phyloP scores from a whole-genome alignment of 192 early-diverging fungal genomes.

The Bifiguratus adelaidae region DNA sequence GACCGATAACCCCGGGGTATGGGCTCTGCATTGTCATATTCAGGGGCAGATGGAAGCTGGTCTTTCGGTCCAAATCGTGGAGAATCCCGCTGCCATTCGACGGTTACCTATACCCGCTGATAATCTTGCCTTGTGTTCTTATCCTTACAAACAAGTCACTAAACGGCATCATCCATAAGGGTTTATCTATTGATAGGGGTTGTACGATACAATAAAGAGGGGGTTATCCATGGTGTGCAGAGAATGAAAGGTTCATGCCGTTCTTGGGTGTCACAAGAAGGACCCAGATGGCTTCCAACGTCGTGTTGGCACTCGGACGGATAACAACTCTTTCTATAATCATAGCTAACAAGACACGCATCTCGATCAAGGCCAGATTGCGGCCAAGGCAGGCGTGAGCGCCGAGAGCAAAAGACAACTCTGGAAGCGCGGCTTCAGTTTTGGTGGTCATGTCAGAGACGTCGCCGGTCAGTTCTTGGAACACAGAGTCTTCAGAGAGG shows the following conservation, averaged over 20 bases:
- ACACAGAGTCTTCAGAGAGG: not conserved
- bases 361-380: constrained; percentile 33
- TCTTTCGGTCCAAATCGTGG: constrained; percentile 19
- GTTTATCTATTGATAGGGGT: no score
- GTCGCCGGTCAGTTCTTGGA: no score
- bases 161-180: no score
- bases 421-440: not conserved
- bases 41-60: constrained; percentile 29
- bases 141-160: not conserved
- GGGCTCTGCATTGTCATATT: constrained; percentile 22
- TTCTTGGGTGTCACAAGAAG: no score
- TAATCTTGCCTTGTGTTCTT: constrained; percentile 1
- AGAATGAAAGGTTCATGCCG: no score
- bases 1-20: constrained; percentile 13
- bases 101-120: not conserved
- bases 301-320: not conserved
- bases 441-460: no score
- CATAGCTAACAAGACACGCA: constrained; percentile 29
- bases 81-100: not conserved
- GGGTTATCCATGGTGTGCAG: no score
- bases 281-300: no score
- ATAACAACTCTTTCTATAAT: constrained; percentile 20
- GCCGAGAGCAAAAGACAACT: constrained; percentile 34
- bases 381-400: constrained; percentile 34
- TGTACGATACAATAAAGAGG: no score